Evolutionary conservation across 2,329 filamentous ascomycete species (phyloP).

Genomic region (Colletotrichum orchidophilum): DNA sequence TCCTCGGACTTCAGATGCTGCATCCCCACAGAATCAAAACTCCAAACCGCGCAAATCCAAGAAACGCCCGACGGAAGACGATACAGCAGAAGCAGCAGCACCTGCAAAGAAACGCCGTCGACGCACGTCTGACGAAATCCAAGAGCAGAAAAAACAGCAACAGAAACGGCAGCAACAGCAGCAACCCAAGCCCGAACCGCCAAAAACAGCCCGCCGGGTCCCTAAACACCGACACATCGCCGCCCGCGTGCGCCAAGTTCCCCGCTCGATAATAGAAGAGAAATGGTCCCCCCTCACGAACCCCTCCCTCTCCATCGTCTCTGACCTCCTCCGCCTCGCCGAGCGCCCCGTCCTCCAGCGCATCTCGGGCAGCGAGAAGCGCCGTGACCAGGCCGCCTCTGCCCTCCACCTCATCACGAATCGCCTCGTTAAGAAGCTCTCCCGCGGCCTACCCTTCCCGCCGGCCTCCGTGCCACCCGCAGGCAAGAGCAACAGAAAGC

Average conservation of each 20-base stretch:
- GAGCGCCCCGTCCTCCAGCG: conserved; percentile 70
- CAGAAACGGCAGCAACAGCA: conserved; percentile 14
- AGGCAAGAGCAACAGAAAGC: conserved; percentile 7
- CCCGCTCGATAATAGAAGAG: conserved; percentile 71
- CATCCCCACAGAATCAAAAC: conserved; percentile 33
- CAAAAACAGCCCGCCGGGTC: conserved; percentile 38
- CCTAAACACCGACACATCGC: conserved; percentile 60
- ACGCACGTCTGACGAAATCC: conserved; percentile 9
- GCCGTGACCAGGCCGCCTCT: conserved; percentile 62
- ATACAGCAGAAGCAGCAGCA: neutral
- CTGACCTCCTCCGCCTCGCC: conserved; percentile 64
- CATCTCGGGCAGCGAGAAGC: conserved; percentile 57
- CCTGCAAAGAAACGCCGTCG: conserved; percentile 22
- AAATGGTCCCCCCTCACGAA: conserved; percentile 72
- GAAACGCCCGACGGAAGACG: conserved; percentile 11
- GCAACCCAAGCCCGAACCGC: neutral
- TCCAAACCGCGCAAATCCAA: conserved; percentile 14
- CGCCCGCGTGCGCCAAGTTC: conserved; percentile 61
- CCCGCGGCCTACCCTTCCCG: conserved; percentile 73
- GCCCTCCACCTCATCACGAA: conserved; percentile 65
- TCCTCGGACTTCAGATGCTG: conserved; percentile 20
- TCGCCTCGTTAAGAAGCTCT: conserved; percentile 66
- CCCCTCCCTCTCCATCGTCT: conserved; percentile 64
- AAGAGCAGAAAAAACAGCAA: conserved; percentile 17
- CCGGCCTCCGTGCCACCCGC: conserved; percentile 51